Percentiles rank a stretch among this genome's conserved stretches.
phyloP scores from a whole-genome alignment of 345 rosid species.

The Lumnitzera littorea region DNA sequence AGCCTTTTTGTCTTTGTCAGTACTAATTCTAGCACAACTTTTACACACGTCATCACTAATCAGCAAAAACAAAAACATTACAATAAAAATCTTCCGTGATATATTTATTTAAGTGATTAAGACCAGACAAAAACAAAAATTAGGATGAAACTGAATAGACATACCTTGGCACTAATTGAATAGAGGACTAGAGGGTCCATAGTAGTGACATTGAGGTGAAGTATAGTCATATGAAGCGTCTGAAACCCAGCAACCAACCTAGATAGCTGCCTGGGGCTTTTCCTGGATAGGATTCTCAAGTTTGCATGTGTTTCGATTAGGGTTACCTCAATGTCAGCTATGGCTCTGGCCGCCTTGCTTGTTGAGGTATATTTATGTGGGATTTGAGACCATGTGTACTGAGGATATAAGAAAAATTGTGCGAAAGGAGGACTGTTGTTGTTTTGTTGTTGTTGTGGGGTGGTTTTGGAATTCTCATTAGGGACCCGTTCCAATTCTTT shows the following conservation, averaged over 20 bases:
- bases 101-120: too few relatives aligned
- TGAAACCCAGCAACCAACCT: conserved; percentile 54
- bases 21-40: too few relatives aligned
- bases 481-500: neutral
- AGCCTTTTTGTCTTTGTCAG: too few relatives aligned
- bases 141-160: neutral
- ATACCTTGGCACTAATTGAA: conserved; percentile 82
- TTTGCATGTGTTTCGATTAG: conserved; percentile 82
- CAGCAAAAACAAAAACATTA: too few relatives aligned
- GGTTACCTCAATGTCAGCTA: conserved; percentile 76
- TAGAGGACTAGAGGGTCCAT: conserved; percentile 48
- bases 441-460: conserved; percentile 1
- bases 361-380: conserved; percentile 38
- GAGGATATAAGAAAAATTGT: conserved; percentile 47
- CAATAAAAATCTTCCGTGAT: too few relatives aligned
- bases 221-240: conserved; percentile 55
- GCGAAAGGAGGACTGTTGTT: conserved; percentile 27
- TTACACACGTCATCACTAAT: too few relatives aligned
- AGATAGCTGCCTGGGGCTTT: conserved; percentile 43
- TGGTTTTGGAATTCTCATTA: conserved; percentile 3
- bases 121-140: neutral
- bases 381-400: conserved; percentile 44
- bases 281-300: conserved; percentile 60
- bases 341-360: conserved; percentile 33
- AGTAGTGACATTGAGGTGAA: conserved; percentile 70